Evolutionary conservation across 2,329 filamentous ascomycete species (phyloP), one percentile per base, ranked within the genome.

Genomic region (Fusarium sp.): DNA sequence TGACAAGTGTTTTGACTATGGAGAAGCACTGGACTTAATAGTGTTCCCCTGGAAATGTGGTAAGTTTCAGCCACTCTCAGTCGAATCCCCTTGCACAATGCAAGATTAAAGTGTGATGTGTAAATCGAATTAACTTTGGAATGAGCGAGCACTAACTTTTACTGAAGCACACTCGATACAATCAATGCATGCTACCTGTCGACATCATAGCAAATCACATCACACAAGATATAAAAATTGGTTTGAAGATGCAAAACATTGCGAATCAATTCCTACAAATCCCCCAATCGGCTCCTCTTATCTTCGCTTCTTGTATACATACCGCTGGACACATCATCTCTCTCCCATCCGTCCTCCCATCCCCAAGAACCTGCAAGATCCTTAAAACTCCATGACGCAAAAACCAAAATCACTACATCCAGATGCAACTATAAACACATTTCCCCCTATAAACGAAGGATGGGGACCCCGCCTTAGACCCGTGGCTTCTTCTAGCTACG

Each of bases 331-430:
- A 75, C 70, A 73, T 72, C 53, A 43, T 41, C 52, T 63, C 47
- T 49, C 48, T 56, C 49, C 68, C 53, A 48, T 47, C 59, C 45
- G 30, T 55, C 69, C 62, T 56, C 57, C 59, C 30, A 38, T 41
- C 46, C 66, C 70, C 62, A 75, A 77, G 71, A 78, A 70, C 74
- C 74, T 66, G 60, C 64, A 73, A 76, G 74, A 76, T 79, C 79
- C 77, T 71, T 69, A 70, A 78, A 77, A 80, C 78, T 80, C 78
- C 78, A 73, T 75, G 76, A 78, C 75, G 78, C 79, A 80, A 76
- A 53, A 78, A 72, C 78, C 76, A 79, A 80, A 80, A 80, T 65
- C 61, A 73, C 77, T 79, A 80, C 78, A 80, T 80, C 78, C 78
- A 80, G 78, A 78, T 79, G 73, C 76, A 66, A 65, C 70, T 57